Conservation (phyloP, 768 basidiomycete species). For the Tylopilus sp. region DNA sequence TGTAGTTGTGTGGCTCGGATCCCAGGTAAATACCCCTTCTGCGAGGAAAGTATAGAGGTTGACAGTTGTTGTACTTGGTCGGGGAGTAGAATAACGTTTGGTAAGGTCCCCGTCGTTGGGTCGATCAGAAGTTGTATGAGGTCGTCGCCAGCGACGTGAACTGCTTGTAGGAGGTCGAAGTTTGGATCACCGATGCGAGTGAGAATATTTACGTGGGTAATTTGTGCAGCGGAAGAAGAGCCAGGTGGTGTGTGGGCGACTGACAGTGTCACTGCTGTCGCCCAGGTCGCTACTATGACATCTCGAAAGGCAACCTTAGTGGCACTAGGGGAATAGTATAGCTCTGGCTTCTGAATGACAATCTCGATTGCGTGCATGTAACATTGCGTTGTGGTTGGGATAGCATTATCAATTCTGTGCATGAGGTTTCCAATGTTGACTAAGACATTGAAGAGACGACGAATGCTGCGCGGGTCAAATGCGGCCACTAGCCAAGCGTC, state of each 20-base stretch:
- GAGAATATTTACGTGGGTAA: conserved; percentile 22
- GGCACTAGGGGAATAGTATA: conserved; percentile 8
- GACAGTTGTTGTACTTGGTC: conserved; percentile 37
- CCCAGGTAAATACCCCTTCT: conserved; percentile 32
- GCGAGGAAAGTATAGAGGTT: conserved; percentile 35
- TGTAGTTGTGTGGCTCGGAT: conserved; percentile 26
- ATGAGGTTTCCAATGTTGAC: conserved; percentile 39
- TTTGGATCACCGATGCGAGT: conserved; percentile 30
- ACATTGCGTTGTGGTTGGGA: conserved; percentile 32
- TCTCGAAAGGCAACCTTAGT: conserved; percentile 35
- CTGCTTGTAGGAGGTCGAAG: conserved; percentile 34
- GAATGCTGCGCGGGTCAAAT: conserved; percentile 32
- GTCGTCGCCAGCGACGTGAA: conserved; percentile 33
- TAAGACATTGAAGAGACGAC: conserved; percentile 44
- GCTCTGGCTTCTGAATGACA: conserved; percentile 32
- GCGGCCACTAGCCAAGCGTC: conserved; percentile 22
- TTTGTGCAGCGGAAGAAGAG: conserved; percentile 18
- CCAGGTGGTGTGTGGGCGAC: conserved; percentile 21
- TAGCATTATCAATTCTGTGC: conserved; percentile 27
- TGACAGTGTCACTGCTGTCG: conserved; percentile 32
- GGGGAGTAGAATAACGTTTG: conserved; percentile 41
- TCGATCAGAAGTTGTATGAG: conserved; percentile 34
- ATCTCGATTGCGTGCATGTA: conserved; percentile 44
- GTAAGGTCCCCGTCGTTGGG: conserved; percentile 37
- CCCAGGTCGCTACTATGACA: conserved; percentile 38